Conservation (phyloP, 192 early-diverging fungal genomes). For the Glomus cerebriforme region DNA sequence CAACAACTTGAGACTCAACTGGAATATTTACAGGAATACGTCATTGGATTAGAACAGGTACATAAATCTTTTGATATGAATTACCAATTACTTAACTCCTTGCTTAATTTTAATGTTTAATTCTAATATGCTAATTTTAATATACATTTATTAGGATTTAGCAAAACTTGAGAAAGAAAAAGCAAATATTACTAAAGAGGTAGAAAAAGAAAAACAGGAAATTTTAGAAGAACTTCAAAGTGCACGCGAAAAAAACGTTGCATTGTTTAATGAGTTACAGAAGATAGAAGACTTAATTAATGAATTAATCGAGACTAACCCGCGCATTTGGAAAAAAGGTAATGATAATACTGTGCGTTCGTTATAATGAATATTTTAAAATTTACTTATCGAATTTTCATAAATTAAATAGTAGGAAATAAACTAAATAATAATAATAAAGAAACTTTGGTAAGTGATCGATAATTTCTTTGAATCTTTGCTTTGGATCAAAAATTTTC, state of each 20-base stretch:
- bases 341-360: no score
- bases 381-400: no score
- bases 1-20: conserved; percentile 29
- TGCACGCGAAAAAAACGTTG: neutral
- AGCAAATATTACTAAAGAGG: neutral
- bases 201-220: neutral
- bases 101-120: neutral
- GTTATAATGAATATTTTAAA: no score
- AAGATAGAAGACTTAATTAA: neutral
- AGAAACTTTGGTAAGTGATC: no score
- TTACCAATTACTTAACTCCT: neutral
- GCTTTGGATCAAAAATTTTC: no score
- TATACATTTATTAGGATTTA: conserved; percentile 2
- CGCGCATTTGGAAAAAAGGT: no score
- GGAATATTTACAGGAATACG: conserved; percentile 27
- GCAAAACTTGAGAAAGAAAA: neutral
- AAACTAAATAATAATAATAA: no score
- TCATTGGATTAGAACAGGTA: conserved; percentile 27
- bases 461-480: no score
- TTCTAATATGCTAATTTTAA: no score
- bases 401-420: no score
- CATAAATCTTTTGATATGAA: neutral
- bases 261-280: neutral
- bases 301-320: neutral
- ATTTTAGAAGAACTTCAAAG: neutral